These are phyloP conservation scores for Peterozyma xylosa DNA, from an alignment of 805 yeast genomes.

Conservation along the genomic window DNA sequence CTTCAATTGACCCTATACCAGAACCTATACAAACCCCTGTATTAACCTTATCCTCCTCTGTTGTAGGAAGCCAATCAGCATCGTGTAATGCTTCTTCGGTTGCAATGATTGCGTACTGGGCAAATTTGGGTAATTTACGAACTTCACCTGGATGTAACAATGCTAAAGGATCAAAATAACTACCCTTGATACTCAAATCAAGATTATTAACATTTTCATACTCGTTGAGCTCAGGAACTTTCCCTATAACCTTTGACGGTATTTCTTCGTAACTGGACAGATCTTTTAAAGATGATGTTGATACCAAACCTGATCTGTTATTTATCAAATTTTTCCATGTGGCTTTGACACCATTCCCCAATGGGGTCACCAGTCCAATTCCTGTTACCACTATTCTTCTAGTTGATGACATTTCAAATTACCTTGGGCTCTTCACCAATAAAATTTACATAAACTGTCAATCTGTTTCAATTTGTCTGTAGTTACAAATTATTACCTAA, in stretches of 20 bases:
- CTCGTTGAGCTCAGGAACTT: conserved; percentile 46
- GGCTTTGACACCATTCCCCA: conserved; percentile 59
- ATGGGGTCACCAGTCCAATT: conserved; percentile 76
- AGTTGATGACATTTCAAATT: background rate
- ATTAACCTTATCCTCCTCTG: conserved; percentile 24
- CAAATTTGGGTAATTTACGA: conserved; percentile 60
- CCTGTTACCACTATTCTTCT: conserved; percentile 89
- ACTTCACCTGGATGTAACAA: conserved; percentile 41
- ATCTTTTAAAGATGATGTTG: conserved; percentile 38
- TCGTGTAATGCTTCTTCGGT: conserved; percentile 71
- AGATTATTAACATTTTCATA: conserved; percentile 6
- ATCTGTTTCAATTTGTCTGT: too few species aligned
- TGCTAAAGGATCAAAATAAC: conserved; percentile 31
- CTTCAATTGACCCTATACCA: conserved; percentile 85
- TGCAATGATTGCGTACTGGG: conserved; percentile 75
- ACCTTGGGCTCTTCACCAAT: too few species aligned
- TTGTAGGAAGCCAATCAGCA: conserved; percentile 43
- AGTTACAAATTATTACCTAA: too few species aligned
- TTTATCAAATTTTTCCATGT: conserved; percentile 49
- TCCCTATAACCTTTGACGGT: conserved; percentile 72
- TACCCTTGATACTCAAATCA: conserved; percentile 27
- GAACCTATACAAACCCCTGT: conserved; percentile 87
- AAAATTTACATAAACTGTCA: too few species aligned
- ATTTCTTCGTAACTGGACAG: conserved; percentile 34
- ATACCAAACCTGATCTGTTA: conserved; percentile 50